These are phyloP conservation scores for Panus rudis DNA, from an alignment of 768 basidiomycete genomes.

Conservation along the genomic window DNA sequence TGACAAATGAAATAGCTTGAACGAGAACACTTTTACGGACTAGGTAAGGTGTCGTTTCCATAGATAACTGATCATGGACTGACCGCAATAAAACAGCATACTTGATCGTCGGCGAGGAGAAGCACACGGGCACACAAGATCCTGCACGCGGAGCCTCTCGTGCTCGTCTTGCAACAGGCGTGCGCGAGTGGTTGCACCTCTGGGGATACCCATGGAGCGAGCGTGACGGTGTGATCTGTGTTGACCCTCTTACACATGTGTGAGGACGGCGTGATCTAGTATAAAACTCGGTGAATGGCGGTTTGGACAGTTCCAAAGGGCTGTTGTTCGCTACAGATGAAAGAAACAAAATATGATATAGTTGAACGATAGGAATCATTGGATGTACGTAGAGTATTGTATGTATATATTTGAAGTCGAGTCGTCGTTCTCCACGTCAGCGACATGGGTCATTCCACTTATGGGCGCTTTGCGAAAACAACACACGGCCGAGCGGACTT, in stretches of 20 bases:
- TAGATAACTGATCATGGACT: background rate
- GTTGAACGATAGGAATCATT: too few species aligned
- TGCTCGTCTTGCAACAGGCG: constrained; percentile 74
- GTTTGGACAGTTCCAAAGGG: background rate
- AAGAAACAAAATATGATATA: constrained; percentile 1
- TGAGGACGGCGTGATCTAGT: constrained; percentile 8
- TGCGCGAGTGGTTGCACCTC: constrained; percentile 85
- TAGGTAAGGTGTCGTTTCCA: constrained; percentile 43
- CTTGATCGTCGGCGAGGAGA: constrained; percentile 90
- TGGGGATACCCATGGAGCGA: constrained; percentile 98
- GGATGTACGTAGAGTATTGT: background rate
- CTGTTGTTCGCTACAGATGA: background rate
- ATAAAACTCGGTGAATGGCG: too few species aligned
- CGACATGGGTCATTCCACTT: too few species aligned
- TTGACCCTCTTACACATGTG: constrained; percentile 75
- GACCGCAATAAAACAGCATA: constrained; percentile 46
- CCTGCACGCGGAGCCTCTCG: constrained; percentile 74
- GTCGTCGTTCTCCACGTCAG: too few species aligned
- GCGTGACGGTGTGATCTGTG: constrained; percentile 81
- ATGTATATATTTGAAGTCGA: too few species aligned
- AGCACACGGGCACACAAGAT: constrained; percentile 92
- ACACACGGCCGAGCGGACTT: too few species aligned
- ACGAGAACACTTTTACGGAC: constrained; percentile 78
- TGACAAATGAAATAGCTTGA: constrained; percentile 59
- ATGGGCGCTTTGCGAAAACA: too few species aligned